Evolutionary conservation across 2,329 filamentous ascomycete genomes (phyloP).

Genomic region (Aspergillus ochraceoroseus): DNA sequence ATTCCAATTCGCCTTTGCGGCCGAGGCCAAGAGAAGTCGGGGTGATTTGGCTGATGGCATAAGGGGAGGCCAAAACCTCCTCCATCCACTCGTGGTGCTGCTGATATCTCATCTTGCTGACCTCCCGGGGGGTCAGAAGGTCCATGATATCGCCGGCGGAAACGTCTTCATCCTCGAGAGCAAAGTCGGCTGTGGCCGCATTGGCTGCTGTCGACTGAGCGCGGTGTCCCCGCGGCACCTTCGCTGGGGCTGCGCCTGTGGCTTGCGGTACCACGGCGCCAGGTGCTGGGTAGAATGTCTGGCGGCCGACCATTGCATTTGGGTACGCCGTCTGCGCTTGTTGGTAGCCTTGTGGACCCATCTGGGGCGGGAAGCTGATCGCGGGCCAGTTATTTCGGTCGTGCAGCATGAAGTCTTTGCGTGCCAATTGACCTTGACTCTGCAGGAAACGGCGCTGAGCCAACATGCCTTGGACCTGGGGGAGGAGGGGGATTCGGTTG

Average conservation of each 20-base stretch:
- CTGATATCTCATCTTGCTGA: constrained; percentile 79
- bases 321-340: constrained; percentile 45
- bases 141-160: constrained; percentile 86
- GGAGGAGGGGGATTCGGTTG: constrained; percentile 49
- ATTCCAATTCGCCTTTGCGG: constrained; percentile 72
- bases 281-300: constrained; percentile 34
- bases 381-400: constrained; percentile 88
- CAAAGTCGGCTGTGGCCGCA: constrained; percentile 43
- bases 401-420: constrained; percentile 91
- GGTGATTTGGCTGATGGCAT: constrained; percentile 75
- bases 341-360: constrained; percentile 50
- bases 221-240: constrained; percentile 43
- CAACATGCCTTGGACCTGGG: constrained; percentile 41
- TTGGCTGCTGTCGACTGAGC: constrained; percentile 38
- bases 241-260: constrained; percentile 26
- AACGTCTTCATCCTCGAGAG: constrained; percentile 81
- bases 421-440: constrained; percentile 73
- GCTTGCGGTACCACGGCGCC: constrained; percentile 27
- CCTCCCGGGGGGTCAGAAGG: constrained; percentile 78
- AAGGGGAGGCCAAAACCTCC: constrained; percentile 87
- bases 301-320: constrained; percentile 35
- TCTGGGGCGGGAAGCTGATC: constrained; percentile 62
- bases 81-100: constrained; percentile 99
- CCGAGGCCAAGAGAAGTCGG: constrained; percentile 85
- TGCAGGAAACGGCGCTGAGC: constrained; percentile 55